Base-by-base conservation (phyloP, 768 basidiomycete genomes). In the Auriculariales sp. region DNA sequence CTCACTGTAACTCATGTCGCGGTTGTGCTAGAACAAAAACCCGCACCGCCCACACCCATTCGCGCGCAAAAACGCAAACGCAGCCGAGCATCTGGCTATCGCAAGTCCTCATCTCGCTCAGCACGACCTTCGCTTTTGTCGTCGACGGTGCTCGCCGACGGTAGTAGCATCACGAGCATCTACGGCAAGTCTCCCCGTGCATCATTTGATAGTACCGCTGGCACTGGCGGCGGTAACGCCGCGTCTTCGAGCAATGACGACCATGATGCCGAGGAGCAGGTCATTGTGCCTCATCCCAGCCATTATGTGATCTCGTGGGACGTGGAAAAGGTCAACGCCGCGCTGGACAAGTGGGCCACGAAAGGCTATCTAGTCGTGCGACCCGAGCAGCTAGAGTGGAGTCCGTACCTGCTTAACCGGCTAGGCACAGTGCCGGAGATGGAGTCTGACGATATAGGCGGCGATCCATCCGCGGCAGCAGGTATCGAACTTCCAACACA, bases 311-410 rank as follows among this genome's bases (percentile, higher is more conserved):
- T 98, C 33, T 65, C 63, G 28, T 92, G 84, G 75, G 79, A 93
- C 54, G 73, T 66, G 6, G 74, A 72, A 11, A 72, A 71, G 55
- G 83, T 94, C 46, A 67, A 71, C 17, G 70, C 69, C 50, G 85
- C 83, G 61, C 53, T 95, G 49, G 66, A 65, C 34, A 72, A 71
- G 49, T 86, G 87, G 79, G 80, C 83, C 53, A 62, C 65, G 35
- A 95, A 92, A 64, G 85, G 83, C 3, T 85, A 90, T 57, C 59
- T 91, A 52, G 74, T 64, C 55, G 68, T 89, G 27, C 31, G 75
- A 55, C 81, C 91, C 1, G 90, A 94, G 59, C 79, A 79, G 62
- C 71, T 98, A 53, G 91, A 89, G 59, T 99, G 94, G 87, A 93
- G 82, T 54, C 94, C 94, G 25, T 98, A 94, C 64, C 67, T 95